phyloP scores from a whole-genome alignment of 805 yeast species.

The Candida dendrica region DNA sequence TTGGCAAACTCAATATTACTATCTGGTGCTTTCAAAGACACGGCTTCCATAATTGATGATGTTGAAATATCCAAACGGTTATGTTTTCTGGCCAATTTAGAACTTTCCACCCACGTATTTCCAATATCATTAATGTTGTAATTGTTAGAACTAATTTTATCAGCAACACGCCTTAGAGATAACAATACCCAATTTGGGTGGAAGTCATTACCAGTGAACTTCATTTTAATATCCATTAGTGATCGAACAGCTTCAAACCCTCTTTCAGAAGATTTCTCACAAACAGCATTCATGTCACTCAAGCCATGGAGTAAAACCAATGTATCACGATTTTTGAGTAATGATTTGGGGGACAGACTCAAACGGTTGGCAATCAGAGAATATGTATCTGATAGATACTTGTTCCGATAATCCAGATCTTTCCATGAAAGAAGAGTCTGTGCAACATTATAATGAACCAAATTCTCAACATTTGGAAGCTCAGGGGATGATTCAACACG shows the following conservation, averaged over 20 bases:
- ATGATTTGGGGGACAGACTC: constrained; percentile 41
- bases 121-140: constrained; percentile 28
- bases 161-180: constrained; percentile 49
- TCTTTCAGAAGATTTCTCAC: constrained; percentile 15
- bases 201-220: constrained; percentile 43
- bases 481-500: constrained; percentile 37
- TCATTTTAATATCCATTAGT: constrained; percentile 17
- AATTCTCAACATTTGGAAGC: constrained; percentile 42
- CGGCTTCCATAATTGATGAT: constrained; percentile 54
- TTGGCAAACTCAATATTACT: constrained; percentile 75
- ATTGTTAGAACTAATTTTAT: constrained; percentile 19
- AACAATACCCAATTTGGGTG: constrained; percentile 53
- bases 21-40: constrained; percentile 24
- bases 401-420: constrained; percentile 26
- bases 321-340: constrained; percentile 39
- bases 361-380: constrained; percentile 54
- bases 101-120: constrained; percentile 49
- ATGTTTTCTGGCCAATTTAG: constrained; percentile 60
- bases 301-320: constrained; percentile 54
- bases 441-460: constrained; percentile 60
- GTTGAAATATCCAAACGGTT: constrained; percentile 69
- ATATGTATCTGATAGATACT: constrained; percentile 44
- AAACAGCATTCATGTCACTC: constrained; percentile 43
- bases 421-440: constrained; percentile 41
- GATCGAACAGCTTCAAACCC: constrained; percentile 9